Evolutionary conservation across 2,329 filamentous ascomycete species (phyloP), one percentile per base, ranked within the genome.

Genomic region (Kalmusia sp.): DNA sequence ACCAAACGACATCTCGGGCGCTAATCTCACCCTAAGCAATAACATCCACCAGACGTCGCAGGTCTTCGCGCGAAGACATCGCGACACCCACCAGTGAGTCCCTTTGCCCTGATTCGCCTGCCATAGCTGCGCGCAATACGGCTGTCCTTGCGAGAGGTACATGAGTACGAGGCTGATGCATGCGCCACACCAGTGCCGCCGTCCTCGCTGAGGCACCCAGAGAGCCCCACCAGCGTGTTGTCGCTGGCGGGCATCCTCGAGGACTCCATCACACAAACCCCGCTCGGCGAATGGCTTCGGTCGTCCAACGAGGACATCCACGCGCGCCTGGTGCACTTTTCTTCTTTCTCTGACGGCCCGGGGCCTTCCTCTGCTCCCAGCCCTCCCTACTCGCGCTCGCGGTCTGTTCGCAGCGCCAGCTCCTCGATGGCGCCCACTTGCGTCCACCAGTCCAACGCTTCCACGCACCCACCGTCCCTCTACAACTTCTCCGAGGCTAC

Each of bases 341-440:
- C 59, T 39, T 53, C 51, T 31, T 35, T 52, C 6, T 27, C 44
- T 22, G 59, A 61, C 22, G 48, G 57, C 44, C 57, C 53, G 33
- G 58, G 49, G 34, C 38, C 50, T 12, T 57, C 55, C 5, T 55
- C 46, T 3, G 52, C 56, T 33, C 41, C 58, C 33, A 54, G 39
- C 33, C 50, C 41, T 24, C 39, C 47, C 34, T 57, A 59, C 34
- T 46, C 47, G 44, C 57, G 59, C 31, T 44, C 62, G 37, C 62
- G 44, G 8, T 65, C 55, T 11, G 27, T 52, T 35, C 49, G 48
- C 40, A 62, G 59, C 59, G 41, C 25, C 52, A 14, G 21, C 25
- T 69, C 64, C 45, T 72, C 70, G 51, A 73, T 73, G 69, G 67
- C 70, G 43, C 69, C 62, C 27, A 54, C 67, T 14, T 60, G 63